These are phyloP conservation scores for Macadamia integrifolia DNA, from an alignment of 164 flowering plant genomes.

Conservation along the genomic window DNA sequence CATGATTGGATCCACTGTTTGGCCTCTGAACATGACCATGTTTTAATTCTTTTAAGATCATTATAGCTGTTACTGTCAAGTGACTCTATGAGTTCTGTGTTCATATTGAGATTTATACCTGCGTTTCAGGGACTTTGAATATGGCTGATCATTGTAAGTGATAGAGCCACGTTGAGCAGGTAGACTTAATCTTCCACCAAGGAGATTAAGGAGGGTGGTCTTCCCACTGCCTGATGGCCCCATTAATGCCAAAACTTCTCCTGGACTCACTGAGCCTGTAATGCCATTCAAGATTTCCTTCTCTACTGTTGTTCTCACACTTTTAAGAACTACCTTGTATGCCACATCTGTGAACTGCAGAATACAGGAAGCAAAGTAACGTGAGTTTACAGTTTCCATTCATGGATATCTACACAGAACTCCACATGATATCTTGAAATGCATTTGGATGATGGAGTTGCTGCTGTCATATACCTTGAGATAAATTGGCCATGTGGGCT, in stretches of 20 bases:
- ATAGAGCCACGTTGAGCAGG: conserved; percentile 48
- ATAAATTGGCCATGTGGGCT: conserved; percentile 83
- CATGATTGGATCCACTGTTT: neutral
- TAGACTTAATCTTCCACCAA: conserved; percentile 63
- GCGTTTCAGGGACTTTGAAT: conserved; percentile 74
- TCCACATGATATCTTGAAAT: neutral
- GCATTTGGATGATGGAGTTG: neutral
- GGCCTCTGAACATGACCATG: neutral
- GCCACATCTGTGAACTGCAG: conserved; percentile 85
- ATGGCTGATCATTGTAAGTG: conserved; percentile 84
- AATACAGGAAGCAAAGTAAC: neutral
- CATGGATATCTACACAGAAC: neutral
- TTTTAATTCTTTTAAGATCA: no score
- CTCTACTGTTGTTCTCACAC: conserved; percentile 48
- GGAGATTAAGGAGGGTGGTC: conserved; percentile 71
- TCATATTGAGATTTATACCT: conserved; percentile 37
- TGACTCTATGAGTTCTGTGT: no score
- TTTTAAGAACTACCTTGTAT: conserved; percentile 67
- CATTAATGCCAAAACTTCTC: conserved; percentile 89
- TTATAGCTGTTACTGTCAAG: no score
- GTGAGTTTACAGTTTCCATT: neutral
- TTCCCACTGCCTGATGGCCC: conserved; percentile 99
- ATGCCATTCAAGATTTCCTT: conserved; percentile 76
- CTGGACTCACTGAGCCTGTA: conserved; percentile 74
- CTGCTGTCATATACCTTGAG: conserved; percentile 57